phyloP scores from a whole-genome alignment of 2,329 filamentous ascomycete species.

The Teratosphaeria zuluensis region DNA sequence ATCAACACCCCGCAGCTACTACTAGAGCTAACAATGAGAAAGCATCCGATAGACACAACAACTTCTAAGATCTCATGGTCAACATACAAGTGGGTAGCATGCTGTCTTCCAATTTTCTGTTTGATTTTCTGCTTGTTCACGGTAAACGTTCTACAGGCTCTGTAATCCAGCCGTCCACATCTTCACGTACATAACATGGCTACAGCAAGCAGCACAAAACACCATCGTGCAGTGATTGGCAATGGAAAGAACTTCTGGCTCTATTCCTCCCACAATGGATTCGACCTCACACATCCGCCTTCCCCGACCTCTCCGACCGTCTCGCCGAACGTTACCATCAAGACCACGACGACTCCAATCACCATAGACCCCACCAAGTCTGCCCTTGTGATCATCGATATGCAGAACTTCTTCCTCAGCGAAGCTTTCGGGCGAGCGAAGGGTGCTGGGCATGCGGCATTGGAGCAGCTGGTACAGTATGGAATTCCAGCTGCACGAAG shows the following conservation, averaged over 20 bases:
- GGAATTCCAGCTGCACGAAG: slow-evolving; percentile 41
- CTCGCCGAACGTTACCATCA: slow-evolving; percentile 12
- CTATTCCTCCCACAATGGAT: slow-evolving; percentile 32
- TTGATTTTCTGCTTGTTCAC: not conserved
- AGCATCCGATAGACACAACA: not conserved
- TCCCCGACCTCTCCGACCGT: slow-evolving; percentile 18
- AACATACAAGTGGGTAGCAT: not conserved
- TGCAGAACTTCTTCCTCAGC: slow-evolving; percentile 26
- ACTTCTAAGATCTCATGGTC: not conserved
- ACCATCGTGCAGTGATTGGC: slow-evolving; percentile 29
- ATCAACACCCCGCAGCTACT: slow-evolving; percentile 3
- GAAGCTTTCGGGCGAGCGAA: slow-evolving; percentile 20
- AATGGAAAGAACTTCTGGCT: slow-evolving; percentile 36
- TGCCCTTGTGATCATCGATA: slow-evolving; percentile 26
- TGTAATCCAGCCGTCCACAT: not conserved
- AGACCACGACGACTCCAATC: slow-evolving; percentile 20
- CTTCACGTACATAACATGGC: slow-evolving; percentile 1
- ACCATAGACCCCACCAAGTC: slow-evolving; percentile 25
- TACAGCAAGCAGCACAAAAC: slow-evolving; percentile 2
- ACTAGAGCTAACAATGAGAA: not conserved
- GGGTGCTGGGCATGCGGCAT: slow-evolving; percentile 34
- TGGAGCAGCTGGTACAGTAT: slow-evolving; percentile 32
- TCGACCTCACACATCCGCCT: slow-evolving; percentile 37
- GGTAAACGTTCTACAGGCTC: not conserved
- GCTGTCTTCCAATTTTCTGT: not conserved